phyloP scores from a whole-genome alignment of 768 basidiomycete genomes.

The Boletus huronensis region DNA sequence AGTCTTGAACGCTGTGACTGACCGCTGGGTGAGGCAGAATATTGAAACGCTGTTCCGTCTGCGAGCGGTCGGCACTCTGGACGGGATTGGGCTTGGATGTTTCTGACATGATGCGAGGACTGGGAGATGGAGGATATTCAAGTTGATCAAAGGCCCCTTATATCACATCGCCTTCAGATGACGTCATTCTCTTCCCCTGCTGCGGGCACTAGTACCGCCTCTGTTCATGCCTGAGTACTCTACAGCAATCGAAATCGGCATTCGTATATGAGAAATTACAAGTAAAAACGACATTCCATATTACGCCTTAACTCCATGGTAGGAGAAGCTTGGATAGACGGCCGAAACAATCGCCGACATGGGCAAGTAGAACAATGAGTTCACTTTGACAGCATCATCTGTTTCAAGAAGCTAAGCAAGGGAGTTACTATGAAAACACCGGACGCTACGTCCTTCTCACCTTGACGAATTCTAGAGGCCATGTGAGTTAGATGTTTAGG shows the following conservation, averaged over 20 bases:
- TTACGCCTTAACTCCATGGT: neutral
- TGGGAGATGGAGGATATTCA: neutral
- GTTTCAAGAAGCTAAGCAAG: constrained; percentile 13
- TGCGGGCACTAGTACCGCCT: neutral
- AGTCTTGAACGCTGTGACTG: constrained; percentile 12
- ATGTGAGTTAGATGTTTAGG: neutral
- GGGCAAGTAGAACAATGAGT: constrained; percentile 11
- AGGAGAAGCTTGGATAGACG: neutral
- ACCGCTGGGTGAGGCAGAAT: constrained; percentile 66
- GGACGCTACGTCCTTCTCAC: constrained; percentile 31
- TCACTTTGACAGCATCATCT: constrained; percentile 79
- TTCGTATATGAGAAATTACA: constrained; percentile 9
- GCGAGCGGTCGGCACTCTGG: neutral
- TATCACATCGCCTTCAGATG: constrained; percentile 6
- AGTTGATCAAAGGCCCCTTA: neutral
- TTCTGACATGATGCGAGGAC: constrained; percentile 13
- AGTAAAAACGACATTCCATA: constrained; percentile 1
- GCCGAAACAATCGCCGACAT: constrained; percentile 11
- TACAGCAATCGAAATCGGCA: neutral
- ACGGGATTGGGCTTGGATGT: constrained; percentile 6
- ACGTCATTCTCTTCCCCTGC: constrained; percentile 12
- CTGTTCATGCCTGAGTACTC: neutral
- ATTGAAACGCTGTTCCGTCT: constrained; percentile 40
- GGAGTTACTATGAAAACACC: constrained; percentile 1
- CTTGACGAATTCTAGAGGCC: constrained; percentile 67